These are phyloP conservation scores for Salvia rosmarinus DNA, from an alignment of 257 asterid species.

Conservation along the genomic window DNA sequence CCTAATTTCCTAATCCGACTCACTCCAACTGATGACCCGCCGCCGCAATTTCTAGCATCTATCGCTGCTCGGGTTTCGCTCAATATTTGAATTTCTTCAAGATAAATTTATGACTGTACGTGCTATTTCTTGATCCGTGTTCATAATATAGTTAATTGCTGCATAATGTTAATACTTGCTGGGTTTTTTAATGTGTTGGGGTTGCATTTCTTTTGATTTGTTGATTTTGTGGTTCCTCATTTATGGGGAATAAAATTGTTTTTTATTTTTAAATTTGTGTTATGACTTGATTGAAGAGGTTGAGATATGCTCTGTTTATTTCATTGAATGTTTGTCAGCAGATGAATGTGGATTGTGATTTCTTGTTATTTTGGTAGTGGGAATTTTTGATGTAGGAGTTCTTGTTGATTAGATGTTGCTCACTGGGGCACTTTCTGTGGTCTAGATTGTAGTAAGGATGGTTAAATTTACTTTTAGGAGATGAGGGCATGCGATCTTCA, in stretches of 20 bases:
- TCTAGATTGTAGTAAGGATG: background rate
- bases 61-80: conserved; percentile 9
- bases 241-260: background rate
- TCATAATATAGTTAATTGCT: conserved; percentile 13
- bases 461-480: background rate
- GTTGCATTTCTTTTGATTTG: conserved; percentile 1
- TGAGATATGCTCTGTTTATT: background rate
- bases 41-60: conserved; percentile 15
- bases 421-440: background rate
- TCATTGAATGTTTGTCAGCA: no score
- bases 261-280: background rate
- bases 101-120: conserved; percentile 48
- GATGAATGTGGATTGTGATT: background rate
- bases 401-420: background rate
- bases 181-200: background rate
- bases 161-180: background rate
- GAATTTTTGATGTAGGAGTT: no score
- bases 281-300: background rate
- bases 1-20: background rate
- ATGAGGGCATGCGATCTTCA: background rate
- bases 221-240: background rate
- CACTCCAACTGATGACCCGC: background rate
- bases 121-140: conserved; percentile 16
- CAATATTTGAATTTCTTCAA: conserved; percentile 6
- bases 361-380: background rate